A percentile compares a stretch with the other conserved stretches of the same genome.
These are phyloP conservation scores for Peronospora destructor DNA, from an alignment of 352 stramenopile species.

Conservation along the genomic window DNA sequence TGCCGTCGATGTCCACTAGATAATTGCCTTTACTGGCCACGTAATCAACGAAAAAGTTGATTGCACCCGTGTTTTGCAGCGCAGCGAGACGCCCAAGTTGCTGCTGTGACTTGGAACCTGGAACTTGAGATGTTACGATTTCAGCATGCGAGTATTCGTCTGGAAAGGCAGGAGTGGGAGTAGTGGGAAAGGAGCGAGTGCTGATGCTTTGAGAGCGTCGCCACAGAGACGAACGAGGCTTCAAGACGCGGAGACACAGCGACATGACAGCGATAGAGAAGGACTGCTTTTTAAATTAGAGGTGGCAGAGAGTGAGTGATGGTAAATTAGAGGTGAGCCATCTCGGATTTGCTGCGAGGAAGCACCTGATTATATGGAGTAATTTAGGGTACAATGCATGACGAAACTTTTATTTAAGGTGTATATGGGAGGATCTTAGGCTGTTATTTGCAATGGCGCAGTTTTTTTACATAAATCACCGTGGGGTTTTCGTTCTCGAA, in stretches of 20 bases:
- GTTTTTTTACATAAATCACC: too few relatives aligned
- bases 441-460: too few relatives aligned
- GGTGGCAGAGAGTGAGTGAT: too few relatives aligned
- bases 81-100: constrained; percentile 42
- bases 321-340: too few relatives aligned
- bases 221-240: constrained; percentile 7
- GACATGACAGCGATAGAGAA: constrained; percentile 1
- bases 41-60: constrained; percentile 82
- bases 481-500: too few relatives aligned
- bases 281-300: too few relatives aligned
- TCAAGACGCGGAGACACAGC: constrained; percentile 6
- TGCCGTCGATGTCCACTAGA: constrained; percentile 79
- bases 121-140: constrained; percentile 49
- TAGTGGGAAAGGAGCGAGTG: constrained; percentile 27
- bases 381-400: too few relatives aligned
- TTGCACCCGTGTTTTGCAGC: constrained; percentile 57
- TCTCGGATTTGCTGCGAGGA: too few relatives aligned
- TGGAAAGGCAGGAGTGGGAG: constrained; percentile 52
- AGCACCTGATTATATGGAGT: too few relatives aligned
- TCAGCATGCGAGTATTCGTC: constrained; percentile 45
- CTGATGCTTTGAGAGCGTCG: constrained; percentile 12
- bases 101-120: constrained; percentile 57
- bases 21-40: constrained; percentile 72
- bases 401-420: too few relatives aligned
- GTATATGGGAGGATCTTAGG: too few relatives aligned